Evolutionary conservation across 352 stramenopile species (phyloP).

Genomic region (Pilasporangium apinafurcum): DNA sequence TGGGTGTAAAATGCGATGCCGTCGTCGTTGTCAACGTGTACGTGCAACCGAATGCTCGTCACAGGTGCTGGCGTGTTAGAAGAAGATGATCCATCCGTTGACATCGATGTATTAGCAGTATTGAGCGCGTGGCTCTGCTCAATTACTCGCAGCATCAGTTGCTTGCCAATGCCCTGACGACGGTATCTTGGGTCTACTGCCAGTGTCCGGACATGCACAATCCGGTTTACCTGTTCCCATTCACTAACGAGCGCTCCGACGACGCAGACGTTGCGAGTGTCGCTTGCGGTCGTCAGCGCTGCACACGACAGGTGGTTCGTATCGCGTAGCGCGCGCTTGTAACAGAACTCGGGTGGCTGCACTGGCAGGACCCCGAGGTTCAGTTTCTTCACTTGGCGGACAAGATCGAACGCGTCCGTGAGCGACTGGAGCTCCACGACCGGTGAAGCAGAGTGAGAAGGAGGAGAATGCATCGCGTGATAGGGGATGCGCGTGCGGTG

Average conservation of each 20-base stretch:
- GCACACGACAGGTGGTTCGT: slow-evolving; percentile 37
- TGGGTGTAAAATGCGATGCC: slow-evolving; percentile 51
- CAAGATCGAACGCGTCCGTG: slow-evolving; percentile 28
- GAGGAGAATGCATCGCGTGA: slow-evolving; percentile 7
- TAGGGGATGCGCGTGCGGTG: slow-evolving; percentile 25
- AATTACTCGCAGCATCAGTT: slow-evolving; percentile 33
- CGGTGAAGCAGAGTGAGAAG: neutral
- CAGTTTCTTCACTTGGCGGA: slow-evolving; percentile 49
- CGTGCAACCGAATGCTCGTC: slow-evolving; percentile 37
- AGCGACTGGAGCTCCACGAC: slow-evolving; percentile 34
- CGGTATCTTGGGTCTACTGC: slow-evolving; percentile 22
- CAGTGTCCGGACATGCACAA: slow-evolving; percentile 39
- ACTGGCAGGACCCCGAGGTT: slow-evolving; percentile 65
- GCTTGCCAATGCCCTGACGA: slow-evolving; percentile 27
- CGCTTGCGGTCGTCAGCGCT: slow-evolving; percentile 4
- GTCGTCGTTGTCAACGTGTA: slow-evolving; percentile 55
- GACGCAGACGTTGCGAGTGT: neutral
- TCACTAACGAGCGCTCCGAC: slow-evolving; percentile 31
- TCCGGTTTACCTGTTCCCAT: slow-evolving; percentile 16
- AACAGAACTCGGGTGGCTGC: slow-evolving; percentile 53
- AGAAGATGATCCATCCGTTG: no score
- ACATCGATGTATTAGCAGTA: slow-evolving; percentile 3
- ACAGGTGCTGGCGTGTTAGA: neutral
- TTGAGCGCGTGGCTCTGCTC: slow-evolving; percentile 5
- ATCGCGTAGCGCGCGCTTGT: slow-evolving; percentile 52